A percentile compares a stretch with the other conserved stretches of the same genome.
These are phyloP conservation scores for Hypomyces perniciosus DNA, from an alignment of 2,329 filamentous ascomycete genomes.

Conservation along the genomic window DNA sequence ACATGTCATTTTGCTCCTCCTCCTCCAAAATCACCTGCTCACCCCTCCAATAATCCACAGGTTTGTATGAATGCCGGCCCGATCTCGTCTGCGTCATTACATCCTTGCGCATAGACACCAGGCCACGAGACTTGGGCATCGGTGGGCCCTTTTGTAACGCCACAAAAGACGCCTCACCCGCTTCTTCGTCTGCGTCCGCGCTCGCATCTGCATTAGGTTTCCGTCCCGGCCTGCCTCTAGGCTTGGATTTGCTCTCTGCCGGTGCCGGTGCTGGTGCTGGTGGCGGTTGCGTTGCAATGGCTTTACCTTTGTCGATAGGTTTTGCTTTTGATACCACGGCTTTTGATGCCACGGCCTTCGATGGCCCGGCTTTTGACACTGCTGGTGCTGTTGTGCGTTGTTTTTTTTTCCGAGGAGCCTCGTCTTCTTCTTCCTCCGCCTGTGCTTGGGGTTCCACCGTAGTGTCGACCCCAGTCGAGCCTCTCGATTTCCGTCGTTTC, in stretches of 20 bases:
- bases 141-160: constrained; percentile 50
- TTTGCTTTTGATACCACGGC: constrained; percentile 17
- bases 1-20: constrained; percentile 46
- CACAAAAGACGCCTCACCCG: constrained; percentile 40
- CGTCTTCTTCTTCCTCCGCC: constrained; percentile 21
- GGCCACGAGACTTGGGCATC: constrained; percentile 47
- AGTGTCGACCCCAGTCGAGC: constrained; percentile 5
- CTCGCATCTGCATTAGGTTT: constrained; percentile 18
- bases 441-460: constrained; percentile 14
- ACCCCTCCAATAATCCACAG: constrained; percentile 80
- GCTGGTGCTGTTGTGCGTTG: constrained; percentile 20
- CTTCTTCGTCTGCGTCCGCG: constrained; percentile 33
- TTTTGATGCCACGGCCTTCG: constrained; percentile 11
- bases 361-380: constrained; percentile 22
- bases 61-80: constrained; percentile 70
- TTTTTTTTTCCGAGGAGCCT: constrained; percentile 21
- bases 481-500: constrained; percentile 12
- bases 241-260: constrained; percentile 8
- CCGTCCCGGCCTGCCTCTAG: constrained; percentile 20
- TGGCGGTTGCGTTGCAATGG: background rate
- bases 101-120: constrained; percentile 46
- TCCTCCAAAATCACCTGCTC: constrained; percentile 68
- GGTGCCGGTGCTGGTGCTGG: background rate
- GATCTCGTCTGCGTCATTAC: constrained; percentile 60
- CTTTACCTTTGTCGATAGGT: constrained; percentile 5